Evolutionary conservation across 2,329 filamentous ascomycete species (phyloP).

Genomic region (Pseudogymnoascus sp.): DNA sequence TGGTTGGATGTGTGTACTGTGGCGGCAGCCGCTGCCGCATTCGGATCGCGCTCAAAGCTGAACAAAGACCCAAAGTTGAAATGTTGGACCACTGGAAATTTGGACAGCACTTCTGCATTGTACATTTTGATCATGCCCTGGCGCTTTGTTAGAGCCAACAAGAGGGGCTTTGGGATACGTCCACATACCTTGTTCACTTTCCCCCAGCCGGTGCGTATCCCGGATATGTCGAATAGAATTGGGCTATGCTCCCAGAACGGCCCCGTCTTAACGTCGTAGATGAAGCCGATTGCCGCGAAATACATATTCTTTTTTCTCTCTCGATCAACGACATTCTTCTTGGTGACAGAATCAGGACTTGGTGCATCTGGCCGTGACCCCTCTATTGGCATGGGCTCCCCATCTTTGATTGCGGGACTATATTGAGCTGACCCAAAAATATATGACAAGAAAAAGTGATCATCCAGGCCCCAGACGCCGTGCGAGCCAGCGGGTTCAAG

Average conservation of each 20-base stretch:
- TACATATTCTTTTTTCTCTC: slow-evolving; percentile 72
- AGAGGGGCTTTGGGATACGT: neutral
- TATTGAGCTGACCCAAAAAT: slow-evolving; percentile 92
- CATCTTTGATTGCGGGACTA: slow-evolving; percentile 60
- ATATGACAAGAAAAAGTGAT: slow-evolving; percentile 89
- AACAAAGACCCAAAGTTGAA: slow-evolving; percentile 79
- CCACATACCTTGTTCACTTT: slow-evolving; percentile 77
- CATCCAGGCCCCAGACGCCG: slow-evolving; percentile 97
- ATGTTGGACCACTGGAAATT: slow-evolving; percentile 98
- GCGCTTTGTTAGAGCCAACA: slow-evolving; percentile 5
- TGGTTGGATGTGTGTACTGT: slow-evolving; percentile 52
- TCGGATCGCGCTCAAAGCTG: slow-evolving; percentile 61
- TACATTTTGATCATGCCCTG: slow-evolving; percentile 98
- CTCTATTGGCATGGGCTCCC: slow-evolving; percentile 61
- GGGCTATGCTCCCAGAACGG: slow-evolving; percentile 98
- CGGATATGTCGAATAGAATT: slow-evolving; percentile 88
- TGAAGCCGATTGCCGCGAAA: slow-evolving; percentile 92
- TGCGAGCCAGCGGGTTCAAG: slow-evolving; percentile 93
- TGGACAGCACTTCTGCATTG: slow-evolving; percentile 88
- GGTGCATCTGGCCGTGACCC: slow-evolving; percentile 68
- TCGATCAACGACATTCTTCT: slow-evolving; percentile 52
- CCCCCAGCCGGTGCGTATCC: slow-evolving; percentile 86
- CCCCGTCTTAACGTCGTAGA: slow-evolving; percentile 91
- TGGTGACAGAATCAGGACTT: slow-evolving; percentile 60
- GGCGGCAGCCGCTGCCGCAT: slow-evolving; percentile 39